Percentiles rank a stretch among this genome's conserved stretches.
These are phyloP conservation scores for Rhodotorula sp. DNA, from an alignment of 1,284 basidiomycete species.

Conservation along the genomic window DNA sequence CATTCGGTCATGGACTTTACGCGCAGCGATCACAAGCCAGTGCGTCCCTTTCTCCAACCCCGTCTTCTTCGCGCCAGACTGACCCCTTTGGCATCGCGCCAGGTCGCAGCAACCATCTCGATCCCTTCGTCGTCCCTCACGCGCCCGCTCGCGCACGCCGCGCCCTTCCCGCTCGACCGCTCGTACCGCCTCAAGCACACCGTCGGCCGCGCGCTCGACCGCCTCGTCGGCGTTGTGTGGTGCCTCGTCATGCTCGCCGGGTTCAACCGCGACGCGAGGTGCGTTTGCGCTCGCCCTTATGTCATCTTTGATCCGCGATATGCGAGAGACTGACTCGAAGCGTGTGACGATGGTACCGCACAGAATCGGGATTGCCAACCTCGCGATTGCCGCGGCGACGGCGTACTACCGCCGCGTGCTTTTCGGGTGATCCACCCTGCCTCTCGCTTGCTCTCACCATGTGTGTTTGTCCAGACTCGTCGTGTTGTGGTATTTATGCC, in stretches of 20 bases:
- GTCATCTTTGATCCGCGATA: neutral
- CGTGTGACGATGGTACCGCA: too few species aligned
- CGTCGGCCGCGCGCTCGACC: conserved; percentile 66
- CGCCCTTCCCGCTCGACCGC: conserved; percentile 45
- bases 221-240: conserved; percentile 72
- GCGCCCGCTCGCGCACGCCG: conserved; percentile 55
- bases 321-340: too few species aligned
- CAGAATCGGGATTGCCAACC: conserved; percentile 29
- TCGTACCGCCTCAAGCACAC: conserved; percentile 62
- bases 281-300: neutral
- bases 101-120: conserved; percentile 74
- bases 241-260: conserved; percentile 69
- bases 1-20: conserved; percentile 20
- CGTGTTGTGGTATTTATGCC: neutral
- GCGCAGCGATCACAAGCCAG: conserved; percentile 37
- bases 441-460: neutral
- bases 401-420: conserved; percentile 9
- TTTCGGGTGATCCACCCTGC: neutral
- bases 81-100: conserved; percentile 50
- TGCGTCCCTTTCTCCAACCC: conserved; percentile 7
- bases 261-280: conserved; percentile 61
- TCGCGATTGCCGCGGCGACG: neutral
- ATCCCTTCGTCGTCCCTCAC: conserved; percentile 54
- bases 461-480: neutral
- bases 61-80: neutral